A percentile compares a stretch with the other conserved stretches of the same genome.
Conservation (phyloP, 2,329 filamentous ascomycete genomes). For the Colletotrichum lentis region DNA sequence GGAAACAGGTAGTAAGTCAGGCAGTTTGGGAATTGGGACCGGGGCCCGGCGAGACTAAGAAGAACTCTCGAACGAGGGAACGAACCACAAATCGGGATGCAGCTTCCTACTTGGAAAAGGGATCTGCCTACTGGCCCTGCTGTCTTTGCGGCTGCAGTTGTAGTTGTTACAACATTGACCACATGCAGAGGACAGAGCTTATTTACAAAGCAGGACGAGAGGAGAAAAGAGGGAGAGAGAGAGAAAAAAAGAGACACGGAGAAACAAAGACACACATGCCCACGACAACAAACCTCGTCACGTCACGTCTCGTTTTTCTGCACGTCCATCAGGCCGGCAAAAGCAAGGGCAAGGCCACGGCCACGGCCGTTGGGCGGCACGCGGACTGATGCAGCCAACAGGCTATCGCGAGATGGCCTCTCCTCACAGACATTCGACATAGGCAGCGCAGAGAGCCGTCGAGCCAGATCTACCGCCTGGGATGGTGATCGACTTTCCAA, state of each 20-base stretch:
- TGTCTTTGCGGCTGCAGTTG: not conserved
- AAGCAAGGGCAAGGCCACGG: not conserved
- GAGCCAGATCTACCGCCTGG: not conserved
- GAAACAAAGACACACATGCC: too few relatives aligned
- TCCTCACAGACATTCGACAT: not conserved
- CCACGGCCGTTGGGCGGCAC: constrained; percentile 7
- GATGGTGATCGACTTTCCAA: constrained; percentile 16
- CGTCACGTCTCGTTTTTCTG: constrained; percentile 14
- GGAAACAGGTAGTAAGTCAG: not conserved
- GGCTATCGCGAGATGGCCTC: constrained; percentile 7
- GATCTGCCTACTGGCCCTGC: too few relatives aligned
- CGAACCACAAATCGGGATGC: constrained; percentile 16
- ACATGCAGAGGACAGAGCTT: constrained; percentile 20
- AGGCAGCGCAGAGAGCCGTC: not conserved
- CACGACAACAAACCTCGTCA: constrained; percentile 12
- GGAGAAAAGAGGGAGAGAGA: not conserved
- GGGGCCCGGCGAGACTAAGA: constrained; percentile 23
- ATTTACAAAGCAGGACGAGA: constrained; percentile 21
- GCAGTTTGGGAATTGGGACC: not conserved
- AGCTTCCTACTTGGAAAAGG: not conserved
- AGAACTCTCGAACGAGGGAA: constrained; percentile 17
- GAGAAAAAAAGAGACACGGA: too few relatives aligned
- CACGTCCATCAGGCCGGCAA: constrained; percentile 7
- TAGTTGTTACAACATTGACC: not conserved
- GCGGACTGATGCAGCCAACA: constrained; percentile 15